Conservation (phyloP, 2,329 filamentous ascomycete species). For the Colletotrichum sojae region DNA sequence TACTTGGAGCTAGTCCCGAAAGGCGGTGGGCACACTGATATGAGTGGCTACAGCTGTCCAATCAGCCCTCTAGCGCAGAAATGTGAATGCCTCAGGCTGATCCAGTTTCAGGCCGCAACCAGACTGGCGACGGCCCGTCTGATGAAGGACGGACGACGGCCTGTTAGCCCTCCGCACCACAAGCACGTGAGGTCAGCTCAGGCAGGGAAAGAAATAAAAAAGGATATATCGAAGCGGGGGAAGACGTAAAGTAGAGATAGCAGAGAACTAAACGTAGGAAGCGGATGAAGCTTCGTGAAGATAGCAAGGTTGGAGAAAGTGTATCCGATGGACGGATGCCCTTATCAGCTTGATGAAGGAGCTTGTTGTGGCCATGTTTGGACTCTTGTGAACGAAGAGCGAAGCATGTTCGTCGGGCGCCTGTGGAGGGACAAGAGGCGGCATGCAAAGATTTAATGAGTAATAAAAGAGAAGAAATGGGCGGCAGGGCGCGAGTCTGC, state of each 20-base stretch:
- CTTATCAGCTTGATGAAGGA: slow-evolving; percentile 22
- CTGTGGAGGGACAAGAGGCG: slow-evolving; percentile 38
- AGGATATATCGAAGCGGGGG: neutral
- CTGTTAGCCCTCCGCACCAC: slow-evolving; percentile 36
- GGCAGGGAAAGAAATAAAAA: slow-evolving; percentile 17
- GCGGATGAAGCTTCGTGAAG: slow-evolving; percentile 1
- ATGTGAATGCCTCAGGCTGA: slow-evolving; percentile 40
- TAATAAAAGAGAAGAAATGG: slow-evolving; percentile 41
- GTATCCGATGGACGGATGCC: neutral
- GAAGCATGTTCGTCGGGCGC: slow-evolving; percentile 24
- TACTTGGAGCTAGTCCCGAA: slow-evolving; percentile 41
- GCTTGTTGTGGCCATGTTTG: neutral
- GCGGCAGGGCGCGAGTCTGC: slow-evolving; percentile 24
- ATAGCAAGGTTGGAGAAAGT: neutral
- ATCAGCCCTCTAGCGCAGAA: slow-evolving; percentile 33
- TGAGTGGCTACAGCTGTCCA: slow-evolving; percentile 40
- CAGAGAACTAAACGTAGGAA: neutral
- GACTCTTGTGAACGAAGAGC: slow-evolving; percentile 7
- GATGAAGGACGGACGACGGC: slow-evolving; percentile 38
- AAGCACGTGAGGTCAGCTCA: slow-evolving; percentile 14
- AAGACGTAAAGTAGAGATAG: neutral
- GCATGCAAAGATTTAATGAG: slow-evolving; percentile 41
- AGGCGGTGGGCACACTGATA: slow-evolving; percentile 41
- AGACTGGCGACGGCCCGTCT: slow-evolving; percentile 36
- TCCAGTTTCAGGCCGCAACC: slow-evolving; percentile 42